Conservation (phyloP, 495 filamentous ascomycete genomes). For the Penicillium goetzii region DNA sequence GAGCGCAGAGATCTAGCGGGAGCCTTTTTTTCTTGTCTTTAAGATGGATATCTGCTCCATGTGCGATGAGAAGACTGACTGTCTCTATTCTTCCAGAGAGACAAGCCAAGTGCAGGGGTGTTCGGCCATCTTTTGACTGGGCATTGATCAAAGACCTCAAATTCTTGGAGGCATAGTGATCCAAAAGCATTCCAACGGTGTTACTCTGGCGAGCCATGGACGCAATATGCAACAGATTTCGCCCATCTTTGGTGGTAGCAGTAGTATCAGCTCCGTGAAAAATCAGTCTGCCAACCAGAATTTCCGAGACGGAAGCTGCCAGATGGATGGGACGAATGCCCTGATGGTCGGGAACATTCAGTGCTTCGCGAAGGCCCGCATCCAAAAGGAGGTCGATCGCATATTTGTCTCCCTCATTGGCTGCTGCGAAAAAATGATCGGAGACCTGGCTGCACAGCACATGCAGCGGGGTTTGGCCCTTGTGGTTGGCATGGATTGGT, state of each 20-base stretch:
- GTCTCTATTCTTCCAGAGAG: slow-evolving; percentile 40
- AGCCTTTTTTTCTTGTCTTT: slow-evolving; percentile 4
- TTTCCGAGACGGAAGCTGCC: slow-evolving; percentile 37
- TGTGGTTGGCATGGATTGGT: not conserved
- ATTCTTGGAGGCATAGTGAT: not conserved
- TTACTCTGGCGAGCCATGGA: slow-evolving; percentile 39
- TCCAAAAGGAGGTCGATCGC: not conserved
- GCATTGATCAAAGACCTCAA: slow-evolving; percentile 23
- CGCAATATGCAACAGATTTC: slow-evolving; percentile 46
- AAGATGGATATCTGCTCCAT: slow-evolving; percentile 34
- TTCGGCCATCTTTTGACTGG: slow-evolving; percentile 19
- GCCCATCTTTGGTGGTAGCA: slow-evolving; percentile 30
- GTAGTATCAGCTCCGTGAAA: slow-evolving; percentile 34
- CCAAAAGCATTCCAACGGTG: slow-evolving; percentile 34
- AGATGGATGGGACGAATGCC: slow-evolving; percentile 16
- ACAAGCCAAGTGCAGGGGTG: slow-evolving; percentile 43
- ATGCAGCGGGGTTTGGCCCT: not conserved
- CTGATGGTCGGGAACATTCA: not conserved
- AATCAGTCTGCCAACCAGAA: slow-evolving; percentile 37
- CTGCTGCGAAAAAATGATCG: not conserved
- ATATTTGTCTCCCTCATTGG: not conserved
- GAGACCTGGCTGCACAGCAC: not conserved
- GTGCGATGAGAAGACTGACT: slow-evolving; percentile 36
- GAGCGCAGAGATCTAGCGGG: slow-evolving; percentile 21
- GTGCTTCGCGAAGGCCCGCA: not conserved